Evolutionary conservation across 2,329 filamentous ascomycete species (phyloP).

Genomic region (Penicillium palitans): DNA sequence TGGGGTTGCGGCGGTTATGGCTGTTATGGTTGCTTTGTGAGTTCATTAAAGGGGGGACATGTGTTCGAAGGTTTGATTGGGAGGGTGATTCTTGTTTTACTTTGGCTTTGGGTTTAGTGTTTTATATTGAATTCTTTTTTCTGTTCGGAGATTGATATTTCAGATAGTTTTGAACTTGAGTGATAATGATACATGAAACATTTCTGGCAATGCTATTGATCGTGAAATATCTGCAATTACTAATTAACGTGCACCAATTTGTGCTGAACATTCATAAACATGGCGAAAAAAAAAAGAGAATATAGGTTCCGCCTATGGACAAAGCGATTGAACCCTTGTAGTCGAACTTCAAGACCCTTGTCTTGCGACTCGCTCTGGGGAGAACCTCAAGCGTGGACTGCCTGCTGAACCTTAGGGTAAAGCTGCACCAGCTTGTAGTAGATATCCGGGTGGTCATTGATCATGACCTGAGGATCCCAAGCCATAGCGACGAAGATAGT

Average conservation of each 20-base stretch:
- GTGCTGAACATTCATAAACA: background rate
- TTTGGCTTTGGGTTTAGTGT: background rate
- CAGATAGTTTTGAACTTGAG: constrained; percentile 1
- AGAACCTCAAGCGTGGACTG: constrained; percentile 62
- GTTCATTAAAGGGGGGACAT: background rate
- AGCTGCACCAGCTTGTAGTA: constrained; percentile 76
- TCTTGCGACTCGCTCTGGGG: background rate
- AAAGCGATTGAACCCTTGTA: background rate
- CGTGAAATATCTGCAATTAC: background rate
- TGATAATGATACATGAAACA: constrained; percentile 24
- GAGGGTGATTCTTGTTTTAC: background rate
- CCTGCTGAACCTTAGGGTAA: constrained; percentile 80
- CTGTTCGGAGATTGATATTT: background rate
- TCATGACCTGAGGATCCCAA: constrained; percentile 68
- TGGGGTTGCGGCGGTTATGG: constrained; percentile 25
- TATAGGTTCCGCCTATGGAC: background rate
- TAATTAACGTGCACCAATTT: background rate
- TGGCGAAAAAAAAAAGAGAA: background rate
- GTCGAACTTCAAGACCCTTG: background rate
- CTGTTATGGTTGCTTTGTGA: constrained; percentile 26
- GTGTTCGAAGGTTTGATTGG: too few relatives aligned
- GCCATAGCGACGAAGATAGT: constrained; percentile 83
- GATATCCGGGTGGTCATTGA: constrained; percentile 76
- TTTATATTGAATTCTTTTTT: constrained; percentile 6
- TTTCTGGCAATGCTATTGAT: background rate